Evolutionary conservation across 176 grass and related monocot genomes (phyloP), one percentile per base, ranked within the genome.

Genomic region (Oryza longistaminata): DNA sequence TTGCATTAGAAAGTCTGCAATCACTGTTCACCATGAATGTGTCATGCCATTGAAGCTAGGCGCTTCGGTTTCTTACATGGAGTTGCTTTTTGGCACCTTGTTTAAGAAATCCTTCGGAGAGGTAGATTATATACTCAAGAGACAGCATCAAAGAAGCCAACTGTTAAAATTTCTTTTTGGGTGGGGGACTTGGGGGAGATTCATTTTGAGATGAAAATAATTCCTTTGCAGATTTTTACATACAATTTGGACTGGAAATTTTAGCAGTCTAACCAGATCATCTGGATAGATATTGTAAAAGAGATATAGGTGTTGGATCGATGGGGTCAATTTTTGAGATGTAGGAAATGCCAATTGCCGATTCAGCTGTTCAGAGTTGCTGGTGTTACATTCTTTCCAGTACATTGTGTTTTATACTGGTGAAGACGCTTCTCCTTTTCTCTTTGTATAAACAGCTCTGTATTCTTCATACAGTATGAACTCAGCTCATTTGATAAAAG

Each of bases 131-230:
- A 81, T 91, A 91, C 82, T 86, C 85, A 89, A 81, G 81, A 86
- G 78, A 88, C 84, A 85, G 65, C 76, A 93, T 81, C 68, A 90
- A 83, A 82, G 73, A 88, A 83, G 48, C 64, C 86, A 91, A 91
- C 76, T 93, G 82, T 90, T 82, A 80, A 81, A 45, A 66, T 90
- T 90, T 83, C 76, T 86, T 90, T 89, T 92, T 73, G 83, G 78
- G 27, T 82, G 37, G 82, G 89, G 82, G 83, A 73, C 39, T 82
- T 27, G 82, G 89, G 79, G 25, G 27, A 74, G 68, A 88, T 97
- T 93, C 71, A 93, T 97, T 97, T 82, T 91, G 89, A 52, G 70
- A 72, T 85, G 88, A 90, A 93, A 84, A 93, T 87, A 88, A 86
- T 91, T 90, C 74, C 70, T 70, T 87, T 91, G 76, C 81, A 81